phyloP scores from a whole-genome alignment of 2,329 filamentous ascomycete genomes.

The Sporothrix humicola region DNA sequence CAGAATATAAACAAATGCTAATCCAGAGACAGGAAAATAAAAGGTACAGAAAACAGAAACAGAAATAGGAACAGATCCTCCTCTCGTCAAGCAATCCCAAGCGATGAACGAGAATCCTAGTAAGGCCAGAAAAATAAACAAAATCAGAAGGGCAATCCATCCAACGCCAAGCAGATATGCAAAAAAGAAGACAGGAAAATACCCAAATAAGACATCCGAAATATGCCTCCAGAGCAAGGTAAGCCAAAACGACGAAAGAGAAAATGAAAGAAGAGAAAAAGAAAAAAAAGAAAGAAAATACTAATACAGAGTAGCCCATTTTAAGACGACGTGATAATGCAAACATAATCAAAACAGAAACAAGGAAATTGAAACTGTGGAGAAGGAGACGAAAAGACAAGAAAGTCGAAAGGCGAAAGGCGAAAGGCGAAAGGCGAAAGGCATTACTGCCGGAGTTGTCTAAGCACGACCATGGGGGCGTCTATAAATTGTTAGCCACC shows the following conservation, averaged over 20 bases:
- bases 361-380: constrained; percentile 5
- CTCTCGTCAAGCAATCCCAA: constrained; percentile 18
- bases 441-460: background rate
- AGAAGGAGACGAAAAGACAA: background rate
- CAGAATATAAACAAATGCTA: background rate
- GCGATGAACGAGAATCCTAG: constrained; percentile 1
- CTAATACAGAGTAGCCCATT: constrained; percentile 11
- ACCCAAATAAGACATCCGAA: background rate
- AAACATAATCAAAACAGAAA: constrained; percentile 26
- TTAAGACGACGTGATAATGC: constrained; percentile 25
- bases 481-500: constrained; percentile 46
- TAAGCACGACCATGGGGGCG: constrained; percentile 51
- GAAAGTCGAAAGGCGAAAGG: constrained; percentile 2
- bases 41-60: background rate
- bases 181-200: background rate
- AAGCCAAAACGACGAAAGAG: background rate
- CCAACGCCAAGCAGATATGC: constrained; percentile 27
- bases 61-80: background rate
- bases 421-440: background rate
- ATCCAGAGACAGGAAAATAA: background rate
- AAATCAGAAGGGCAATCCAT: background rate
- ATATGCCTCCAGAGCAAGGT: constrained; percentile 5
- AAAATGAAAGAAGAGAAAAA: background rate
- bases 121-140: background rate
- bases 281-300: background rate